A percentile compares a stretch with the other conserved stretches of the same genome.
Conservation (phyloP, 257 asterid genomes). For the Penstemon eatonii region DNA sequence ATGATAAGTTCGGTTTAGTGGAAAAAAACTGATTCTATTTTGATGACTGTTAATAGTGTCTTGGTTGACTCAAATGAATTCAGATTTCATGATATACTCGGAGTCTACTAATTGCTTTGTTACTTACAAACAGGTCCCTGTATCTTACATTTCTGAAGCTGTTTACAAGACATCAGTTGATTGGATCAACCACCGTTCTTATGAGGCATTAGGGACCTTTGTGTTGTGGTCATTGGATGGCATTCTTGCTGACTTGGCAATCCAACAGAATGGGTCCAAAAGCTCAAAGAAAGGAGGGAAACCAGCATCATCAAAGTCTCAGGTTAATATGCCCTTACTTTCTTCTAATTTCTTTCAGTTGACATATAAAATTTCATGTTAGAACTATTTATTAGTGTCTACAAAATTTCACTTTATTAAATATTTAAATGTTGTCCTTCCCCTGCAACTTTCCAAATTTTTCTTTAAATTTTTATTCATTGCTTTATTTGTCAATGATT, state of each 20-base stretch:
- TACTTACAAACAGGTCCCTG: constrained; percentile 56
- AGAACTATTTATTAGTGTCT: not conserved
- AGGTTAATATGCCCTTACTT: constrained; percentile 41
- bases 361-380: not conserved
- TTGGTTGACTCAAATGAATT: no score
- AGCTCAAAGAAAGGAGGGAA: constrained; percentile 66
- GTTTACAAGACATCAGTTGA: constrained; percentile 77
- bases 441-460: not conserved
- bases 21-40: no score
- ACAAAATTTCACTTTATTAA: not conserved
- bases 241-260: constrained; percentile 64
- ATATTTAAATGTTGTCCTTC: not conserved
- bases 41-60: no score
- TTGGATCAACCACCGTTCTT: constrained; percentile 74
- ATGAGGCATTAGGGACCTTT: constrained; percentile 66
- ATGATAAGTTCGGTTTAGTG: no score
- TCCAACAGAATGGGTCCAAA: constrained; percentile 58
- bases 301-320: constrained; percentile 68
- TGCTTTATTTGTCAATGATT: no score
- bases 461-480: no score
- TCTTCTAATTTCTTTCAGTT: not conserved
- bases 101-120: constrained; percentile 11
- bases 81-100: not conserved
- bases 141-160: constrained; percentile 62
- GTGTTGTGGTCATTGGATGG: constrained; percentile 75